Percentiles rank a stretch among this genome's conserved stretches.
These are phyloP conservation scores for Cryptococcus depauperatus DNA, from an alignment of 1,284 basidiomycete species.

Conservation along the genomic window DNA sequence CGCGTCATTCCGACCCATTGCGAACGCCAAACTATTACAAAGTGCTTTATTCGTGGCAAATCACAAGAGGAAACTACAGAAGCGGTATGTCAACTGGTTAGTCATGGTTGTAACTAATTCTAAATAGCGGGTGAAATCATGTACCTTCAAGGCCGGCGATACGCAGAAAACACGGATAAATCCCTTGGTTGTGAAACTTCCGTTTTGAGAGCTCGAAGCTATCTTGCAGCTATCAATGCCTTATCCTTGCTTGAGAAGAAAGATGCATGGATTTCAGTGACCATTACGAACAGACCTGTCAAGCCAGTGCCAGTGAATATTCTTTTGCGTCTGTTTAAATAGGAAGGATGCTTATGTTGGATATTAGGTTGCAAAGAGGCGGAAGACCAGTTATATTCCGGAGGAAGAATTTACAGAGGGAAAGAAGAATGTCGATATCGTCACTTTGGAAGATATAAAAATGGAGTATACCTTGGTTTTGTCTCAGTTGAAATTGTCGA, in stretches of 20 bases:
- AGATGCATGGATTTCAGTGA: constrained; percentile 74
- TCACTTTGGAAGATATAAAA: constrained; percentile 73
- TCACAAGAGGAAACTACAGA: constrained; percentile 74
- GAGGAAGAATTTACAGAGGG: constrained; percentile 58
- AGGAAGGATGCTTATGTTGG: constrained; percentile 2
- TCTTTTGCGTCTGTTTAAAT: background rate
- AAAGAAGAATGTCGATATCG: constrained; percentile 60
- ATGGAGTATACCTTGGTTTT: constrained; percentile 74
- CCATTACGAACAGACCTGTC: constrained; percentile 14
- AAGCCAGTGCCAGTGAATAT: constrained; percentile 1
- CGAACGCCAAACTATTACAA: constrained; percentile 78
- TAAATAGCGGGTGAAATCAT: constrained; percentile 72
- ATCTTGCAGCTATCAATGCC: constrained; percentile 81
- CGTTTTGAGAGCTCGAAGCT: constrained; percentile 68
- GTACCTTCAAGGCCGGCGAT: constrained; percentile 83
- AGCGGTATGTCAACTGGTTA: constrained; percentile 56
- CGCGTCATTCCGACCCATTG: constrained; percentile 84
- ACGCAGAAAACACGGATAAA: constrained; percentile 49
- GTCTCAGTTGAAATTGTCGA: constrained; percentile 68
- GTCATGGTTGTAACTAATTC: constrained; percentile 12
- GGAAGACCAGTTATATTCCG: constrained; percentile 66
- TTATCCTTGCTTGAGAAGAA: constrained; percentile 71
- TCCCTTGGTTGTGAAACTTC: constrained; percentile 53
- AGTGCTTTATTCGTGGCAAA: constrained; percentile 92
- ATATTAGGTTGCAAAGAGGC: constrained; percentile 53